phyloP scores from a whole-genome alignment of 1,284 basidiomycete species.

The Ustilago vetiveriae region DNA sequence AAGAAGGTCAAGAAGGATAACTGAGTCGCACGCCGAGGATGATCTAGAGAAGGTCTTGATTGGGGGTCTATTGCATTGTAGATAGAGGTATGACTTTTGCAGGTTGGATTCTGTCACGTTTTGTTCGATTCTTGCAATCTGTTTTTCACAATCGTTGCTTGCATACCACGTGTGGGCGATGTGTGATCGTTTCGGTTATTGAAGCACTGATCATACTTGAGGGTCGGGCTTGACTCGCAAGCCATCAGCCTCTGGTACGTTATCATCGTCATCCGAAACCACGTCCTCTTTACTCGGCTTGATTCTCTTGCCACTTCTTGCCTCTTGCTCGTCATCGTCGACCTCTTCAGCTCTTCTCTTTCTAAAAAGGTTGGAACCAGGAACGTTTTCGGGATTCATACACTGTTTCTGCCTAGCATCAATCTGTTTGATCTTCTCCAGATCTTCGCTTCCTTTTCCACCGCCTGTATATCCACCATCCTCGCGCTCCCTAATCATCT shows the following conservation, averaged over 20 bases:
- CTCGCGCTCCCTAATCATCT: slow-evolving; percentile 17
- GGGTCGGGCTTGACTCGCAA: slow-evolving; percentile 22
- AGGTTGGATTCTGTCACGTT: too few relatives aligned
- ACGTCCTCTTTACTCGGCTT: not conserved
- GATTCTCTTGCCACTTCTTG: not conserved
- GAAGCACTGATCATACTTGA: too few relatives aligned
- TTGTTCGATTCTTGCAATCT: too few relatives aligned
- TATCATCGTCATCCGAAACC: slow-evolving; percentile 33
- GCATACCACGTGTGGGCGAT: not conserved
- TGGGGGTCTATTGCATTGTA: not conserved
- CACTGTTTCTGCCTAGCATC: slow-evolving; percentile 45
- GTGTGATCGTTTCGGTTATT: not conserved
- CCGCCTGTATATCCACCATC: slow-evolving; percentile 24
- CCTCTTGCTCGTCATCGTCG: not conserved
- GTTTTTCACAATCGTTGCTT: too few relatives aligned
- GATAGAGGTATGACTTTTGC: not conserved
- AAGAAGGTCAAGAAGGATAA: slow-evolving; percentile 7
- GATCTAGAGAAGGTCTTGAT: too few relatives aligned
- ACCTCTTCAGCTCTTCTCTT: slow-evolving; percentile 14
- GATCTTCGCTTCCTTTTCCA: slow-evolving; percentile 28
- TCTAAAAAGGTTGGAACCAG: slow-evolving; percentile 11
- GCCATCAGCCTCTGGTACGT: slow-evolving; percentile 15
- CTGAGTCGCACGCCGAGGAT: too few relatives aligned
- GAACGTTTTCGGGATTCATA: slow-evolving; percentile 32
- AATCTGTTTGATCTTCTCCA: slow-evolving; percentile 53